phyloP scores from a whole-genome alignment of 768 basidiomycete genomes.

The Leccinum obscurum region DNA sequence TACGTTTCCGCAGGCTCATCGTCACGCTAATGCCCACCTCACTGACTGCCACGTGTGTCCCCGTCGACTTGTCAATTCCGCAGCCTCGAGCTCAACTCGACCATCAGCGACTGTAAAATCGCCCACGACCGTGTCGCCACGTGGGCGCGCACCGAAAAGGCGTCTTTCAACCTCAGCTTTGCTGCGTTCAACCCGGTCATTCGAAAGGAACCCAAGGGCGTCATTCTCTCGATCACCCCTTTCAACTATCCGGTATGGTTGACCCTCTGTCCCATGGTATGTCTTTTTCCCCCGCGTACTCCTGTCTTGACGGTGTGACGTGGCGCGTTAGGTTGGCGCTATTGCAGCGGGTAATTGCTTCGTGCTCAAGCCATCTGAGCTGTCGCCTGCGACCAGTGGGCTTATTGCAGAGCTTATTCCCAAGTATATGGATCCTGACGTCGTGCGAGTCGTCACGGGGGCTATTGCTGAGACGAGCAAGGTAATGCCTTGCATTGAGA shows the following conservation, averaged over 20 bases:
- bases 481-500: slow-evolving; percentile 23
- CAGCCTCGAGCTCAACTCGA: slow-evolving; percentile 62
- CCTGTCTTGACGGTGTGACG: no score
- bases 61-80: not conserved
- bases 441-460: slow-evolving; percentile 71
- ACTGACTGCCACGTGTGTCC: not conserved
- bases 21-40: not conserved
- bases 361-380: slow-evolving; percentile 77
- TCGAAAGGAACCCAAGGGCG: slow-evolving; percentile 76
- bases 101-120: slow-evolving; percentile 52
- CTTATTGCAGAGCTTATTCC: slow-evolving; percentile 68
- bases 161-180: slow-evolving; percentile 56
- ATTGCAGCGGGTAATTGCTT: slow-evolving; percentile 78
- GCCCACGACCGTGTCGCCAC: slow-evolving; percentile 66
- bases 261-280: slow-evolving; percentile 56
- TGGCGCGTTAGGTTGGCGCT: slow-evolving; percentile 52
- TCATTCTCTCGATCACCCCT: slow-evolving; percentile 65
- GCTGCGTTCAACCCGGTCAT: slow-evolving; percentile 61
- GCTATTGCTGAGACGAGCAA: slow-evolving; percentile 63
- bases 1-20: slow-evolving; percentile 25
- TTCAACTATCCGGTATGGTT: slow-evolving; percentile 78
- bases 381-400: slow-evolving; percentile 51
- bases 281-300: slow-evolving; percentile 9
- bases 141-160: slow-evolving; percentile 69
- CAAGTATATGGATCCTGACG: slow-evolving; percentile 70